Evolutionary conservation across 225 moss, liverwort and hornwort genomes (phyloP), one percentile per base, ranked within the genome.

Genomic region (Thuidium tamariscinum): DNA sequence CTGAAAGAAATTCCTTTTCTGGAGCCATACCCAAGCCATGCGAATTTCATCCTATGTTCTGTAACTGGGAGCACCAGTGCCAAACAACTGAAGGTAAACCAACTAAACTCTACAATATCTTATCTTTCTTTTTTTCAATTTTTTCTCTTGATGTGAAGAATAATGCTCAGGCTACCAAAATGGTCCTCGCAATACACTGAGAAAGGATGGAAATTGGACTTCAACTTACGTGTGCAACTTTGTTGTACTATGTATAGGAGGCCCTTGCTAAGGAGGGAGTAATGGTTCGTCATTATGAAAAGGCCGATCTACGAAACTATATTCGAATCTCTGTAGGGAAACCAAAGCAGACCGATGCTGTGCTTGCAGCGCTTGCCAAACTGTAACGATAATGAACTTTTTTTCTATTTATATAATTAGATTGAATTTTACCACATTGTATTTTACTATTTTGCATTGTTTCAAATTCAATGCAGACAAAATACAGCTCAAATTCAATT

Each of bases 221-320:
- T 13, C 32, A n/a, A n/a, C 29, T 65, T 23, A 36, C 10, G 30
- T 84, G 41, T 56, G 81, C 87, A 69, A 46, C 16, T 51, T 81
- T 67, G 26, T 23, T 80, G 76, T 37, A 52, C n/a, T 36, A 16
- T 61, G 17, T 74, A 41, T 92, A 97, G 98, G 91, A 61, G 32
- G 93, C 92, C 41, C 92, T 99, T 55, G 93, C 94, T 17, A 92
- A 93, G 82, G 93, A 97, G 74, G 98, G 98, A 82, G 93, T 99
- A 52, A 99, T 99, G 98, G 98, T 99, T 39, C 95, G 98, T 72
- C 93, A 99, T 67, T 99, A 99, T 49, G 97, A 99, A 44, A 99
- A 97, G 66, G 89, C 94, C 34, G 98, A 97, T n/a, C 94, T 99
- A 17, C 92, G 82, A 69, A 96, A 97, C 82, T 99, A 93, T 51